phyloP scores from a whole-genome alignment of 495 filamentous ascomycete genomes.

The Rusavskia elegans region DNA sequence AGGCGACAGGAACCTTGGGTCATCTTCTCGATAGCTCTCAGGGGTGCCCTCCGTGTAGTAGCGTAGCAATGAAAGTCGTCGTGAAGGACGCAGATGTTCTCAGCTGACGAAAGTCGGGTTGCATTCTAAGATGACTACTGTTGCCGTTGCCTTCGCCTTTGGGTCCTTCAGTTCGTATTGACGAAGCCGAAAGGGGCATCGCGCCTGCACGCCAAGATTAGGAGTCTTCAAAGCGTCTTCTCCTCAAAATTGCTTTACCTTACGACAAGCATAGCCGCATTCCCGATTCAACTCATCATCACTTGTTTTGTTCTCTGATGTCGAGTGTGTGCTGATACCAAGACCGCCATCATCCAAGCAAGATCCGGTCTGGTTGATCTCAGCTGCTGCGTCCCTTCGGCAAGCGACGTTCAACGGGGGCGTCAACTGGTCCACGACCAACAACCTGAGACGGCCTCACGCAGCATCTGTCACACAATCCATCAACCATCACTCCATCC shows the following conservation, averaged over 20 bases:
- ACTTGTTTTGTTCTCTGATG: too few species aligned
- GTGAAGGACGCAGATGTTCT: not conserved
- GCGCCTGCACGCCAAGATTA: not conserved
- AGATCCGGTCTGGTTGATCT: not conserved
- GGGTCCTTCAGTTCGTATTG: too few species aligned
- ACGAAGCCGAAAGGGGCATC: not conserved
- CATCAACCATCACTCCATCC: not conserved
- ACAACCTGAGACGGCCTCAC: constrained; percentile 1
- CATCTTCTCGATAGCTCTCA: not conserved
- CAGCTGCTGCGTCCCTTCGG: not conserved
- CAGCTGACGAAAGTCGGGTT: not conserved
- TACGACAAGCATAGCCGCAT: not conserved
- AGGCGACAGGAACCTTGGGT: not conserved
- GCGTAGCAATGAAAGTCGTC: too few species aligned
- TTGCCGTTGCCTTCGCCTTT: not conserved
- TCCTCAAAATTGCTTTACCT: not conserved
- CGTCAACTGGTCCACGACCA: not conserved
- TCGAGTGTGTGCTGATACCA: too few species aligned
- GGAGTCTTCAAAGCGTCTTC: not conserved
- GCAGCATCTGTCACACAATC: not conserved
- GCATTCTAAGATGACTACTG: not conserved
- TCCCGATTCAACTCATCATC: too few species aligned
- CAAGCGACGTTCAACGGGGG: not conserved
- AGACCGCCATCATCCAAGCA: not conserved
- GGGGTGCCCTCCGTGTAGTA: not conserved